Conservation (phyloP, 2,329 filamentous ascomycete genomes). For the Purpureocillium lavendulum region DNA sequence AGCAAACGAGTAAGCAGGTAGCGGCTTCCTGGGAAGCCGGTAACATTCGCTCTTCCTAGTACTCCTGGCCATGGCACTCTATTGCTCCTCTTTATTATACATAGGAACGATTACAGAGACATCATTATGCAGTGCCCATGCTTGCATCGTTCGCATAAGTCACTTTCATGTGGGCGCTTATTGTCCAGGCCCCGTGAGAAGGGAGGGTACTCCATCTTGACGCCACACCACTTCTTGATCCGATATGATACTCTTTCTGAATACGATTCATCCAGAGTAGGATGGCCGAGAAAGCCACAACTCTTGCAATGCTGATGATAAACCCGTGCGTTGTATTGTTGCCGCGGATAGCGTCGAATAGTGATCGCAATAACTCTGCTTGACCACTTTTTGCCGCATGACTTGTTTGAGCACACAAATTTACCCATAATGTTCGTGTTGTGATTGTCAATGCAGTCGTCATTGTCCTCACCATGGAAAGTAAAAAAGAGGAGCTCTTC, state of each 20-base stretch:
- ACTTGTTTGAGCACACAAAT: conserved; percentile 20
- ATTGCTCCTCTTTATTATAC: too few species aligned
- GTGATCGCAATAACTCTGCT: conserved; percentile 24
- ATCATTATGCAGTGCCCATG: conserved; percentile 16
- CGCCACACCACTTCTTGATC: conserved; percentile 25
- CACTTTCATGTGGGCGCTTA: conserved; percentile 12
- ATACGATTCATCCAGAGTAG: conserved; percentile 21
- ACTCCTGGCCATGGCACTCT: too few species aligned
- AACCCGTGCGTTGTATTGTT: conserved; percentile 25
- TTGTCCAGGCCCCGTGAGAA: not conserved
- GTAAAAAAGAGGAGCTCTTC: conserved; percentile 8
- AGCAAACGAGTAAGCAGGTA: too few species aligned
- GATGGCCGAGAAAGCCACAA: conserved; percentile 18
- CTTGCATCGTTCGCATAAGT: conserved; percentile 28
- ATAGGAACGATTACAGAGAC: too few species aligned
- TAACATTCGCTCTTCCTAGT: too few species aligned
- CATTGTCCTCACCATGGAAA: conserved; percentile 14
- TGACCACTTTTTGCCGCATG: conserved; percentile 17
- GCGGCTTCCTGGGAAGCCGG: too few species aligned
- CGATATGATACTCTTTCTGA: conserved; percentile 24
- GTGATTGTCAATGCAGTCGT: conserved; percentile 6
- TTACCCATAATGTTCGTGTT: conserved; percentile 22
- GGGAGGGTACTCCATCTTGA: conserved; percentile 9
- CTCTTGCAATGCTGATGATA: conserved; percentile 26
- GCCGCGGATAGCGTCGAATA: conserved; percentile 19